Evolutionary conservation across 371 early-diverging fungal species (phyloP).

Genomic region (Mucor racemosus): DNA sequence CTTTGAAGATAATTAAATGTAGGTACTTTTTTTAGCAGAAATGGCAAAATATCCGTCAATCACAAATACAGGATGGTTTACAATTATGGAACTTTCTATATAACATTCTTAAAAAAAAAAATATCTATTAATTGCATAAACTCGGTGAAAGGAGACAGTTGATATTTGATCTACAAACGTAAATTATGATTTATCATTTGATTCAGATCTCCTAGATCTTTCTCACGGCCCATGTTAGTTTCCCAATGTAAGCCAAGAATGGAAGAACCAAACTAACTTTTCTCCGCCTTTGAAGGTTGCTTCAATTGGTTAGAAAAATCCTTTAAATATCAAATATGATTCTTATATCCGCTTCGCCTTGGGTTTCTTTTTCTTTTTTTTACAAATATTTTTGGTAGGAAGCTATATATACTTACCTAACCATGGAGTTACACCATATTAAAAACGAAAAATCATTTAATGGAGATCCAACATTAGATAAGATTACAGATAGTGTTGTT

Average conservation of each 20-base stretch:
- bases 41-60: no score
- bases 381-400: background rate
- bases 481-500: conserved; percentile 19
- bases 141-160: background rate
- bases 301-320: background rate
- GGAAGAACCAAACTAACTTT: background rate
- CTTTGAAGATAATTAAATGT: no score
- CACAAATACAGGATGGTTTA: no score
- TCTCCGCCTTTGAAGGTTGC: background rate
- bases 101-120: no score
- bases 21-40: no score
- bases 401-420: background rate
- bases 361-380: conserved; percentile 10
- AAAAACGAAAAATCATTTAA: conserved; percentile 18
- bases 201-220: background rate
- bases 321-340: background rate
- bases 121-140: no score
- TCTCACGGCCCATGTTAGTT: conserved; percentile 3
- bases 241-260: background rate
- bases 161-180: background rate
- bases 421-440: conserved; percentile 16
- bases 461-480: conserved; percentile 12
- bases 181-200: background rate
- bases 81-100: no score
- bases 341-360: conserved; percentile 4